Percentiles rank a stretch among this genome's conserved stretches.
phyloP scores from a whole-genome alignment of 768 basidiomycete species.

The Gymnopilus junonius region DNA sequence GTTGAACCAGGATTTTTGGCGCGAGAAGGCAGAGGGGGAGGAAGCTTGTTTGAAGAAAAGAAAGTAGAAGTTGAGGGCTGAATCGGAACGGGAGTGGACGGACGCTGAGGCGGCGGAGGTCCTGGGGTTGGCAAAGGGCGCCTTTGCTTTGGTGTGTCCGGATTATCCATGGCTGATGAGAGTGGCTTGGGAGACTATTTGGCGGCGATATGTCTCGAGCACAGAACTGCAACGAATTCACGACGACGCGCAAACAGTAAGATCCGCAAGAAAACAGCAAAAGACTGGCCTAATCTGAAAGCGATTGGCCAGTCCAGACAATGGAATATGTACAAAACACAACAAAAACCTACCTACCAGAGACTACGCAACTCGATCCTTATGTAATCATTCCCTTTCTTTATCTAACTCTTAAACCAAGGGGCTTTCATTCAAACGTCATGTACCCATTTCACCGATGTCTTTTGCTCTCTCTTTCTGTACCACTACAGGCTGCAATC shows the following conservation, averaged over 20 bases:
- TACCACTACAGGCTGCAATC: too few relatives aligned
- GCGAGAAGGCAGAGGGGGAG: conserved; percentile 44
- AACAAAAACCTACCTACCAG: neutral
- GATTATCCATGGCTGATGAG: conserved; percentile 46
- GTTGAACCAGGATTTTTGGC: conserved; percentile 46
- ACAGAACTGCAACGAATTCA: neutral
- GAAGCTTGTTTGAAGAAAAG: conserved; percentile 38
- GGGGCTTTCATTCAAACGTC: too few relatives aligned
- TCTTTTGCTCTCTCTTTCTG: too few relatives aligned
- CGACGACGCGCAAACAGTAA: neutral
- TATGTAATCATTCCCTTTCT: neutral
- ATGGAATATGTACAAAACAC: neutral
- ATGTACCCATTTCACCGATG: too few relatives aligned
- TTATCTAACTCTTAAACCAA: neutral
- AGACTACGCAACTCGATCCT: neutral
- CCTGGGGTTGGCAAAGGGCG: conserved; percentile 54
- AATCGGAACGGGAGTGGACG: conserved; percentile 44
- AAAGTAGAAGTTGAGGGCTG: conserved; percentile 38
- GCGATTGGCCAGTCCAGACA: neutral
- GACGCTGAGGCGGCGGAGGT: conserved; percentile 37
- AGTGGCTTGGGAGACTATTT: neutral
- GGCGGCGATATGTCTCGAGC: neutral
- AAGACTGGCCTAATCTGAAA: neutral
- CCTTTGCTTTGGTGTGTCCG: conserved; percentile 47
- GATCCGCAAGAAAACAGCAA: neutral